These are phyloP conservation scores for Tetrapisispora iriomotensis DNA, from an alignment of 805 yeast genomes.

Conservation along the genomic window DNA sequence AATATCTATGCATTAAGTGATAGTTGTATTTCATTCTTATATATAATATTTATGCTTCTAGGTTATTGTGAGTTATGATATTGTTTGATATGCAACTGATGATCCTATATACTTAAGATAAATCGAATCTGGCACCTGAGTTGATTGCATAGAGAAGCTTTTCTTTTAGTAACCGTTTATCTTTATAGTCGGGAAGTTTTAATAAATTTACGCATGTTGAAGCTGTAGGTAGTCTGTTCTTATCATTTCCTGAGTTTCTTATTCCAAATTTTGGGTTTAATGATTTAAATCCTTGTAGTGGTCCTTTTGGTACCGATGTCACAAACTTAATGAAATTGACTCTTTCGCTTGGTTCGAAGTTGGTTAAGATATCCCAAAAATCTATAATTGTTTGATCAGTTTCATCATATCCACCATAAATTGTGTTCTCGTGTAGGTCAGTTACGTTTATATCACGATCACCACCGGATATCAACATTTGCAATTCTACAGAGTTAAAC, in stretches of 20 bases:
- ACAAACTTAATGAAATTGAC: constrained; percentile 72
- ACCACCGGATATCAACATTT: constrained; percentile 76
- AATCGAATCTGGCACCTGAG: constrained; percentile 80
- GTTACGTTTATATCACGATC: constrained; percentile 55
- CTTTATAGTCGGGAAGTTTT: constrained; percentile 72
- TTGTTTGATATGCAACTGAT: background rate
- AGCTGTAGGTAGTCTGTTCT: constrained; percentile 71
- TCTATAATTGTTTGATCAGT: constrained; percentile 48
- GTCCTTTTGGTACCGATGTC: constrained; percentile 87
- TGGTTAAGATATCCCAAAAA: constrained; percentile 71
- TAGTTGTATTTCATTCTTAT: too few relatives aligned
- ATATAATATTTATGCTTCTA: too few relatives aligned
- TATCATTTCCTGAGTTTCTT: constrained; percentile 48
- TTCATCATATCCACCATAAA: constrained; percentile 52
- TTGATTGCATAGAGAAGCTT: constrained; percentile 73
- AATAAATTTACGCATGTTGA: constrained; percentile 87
- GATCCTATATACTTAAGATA: constrained; percentile 37
- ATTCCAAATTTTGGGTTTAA: constrained; percentile 75
- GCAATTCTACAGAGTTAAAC: constrained; percentile 79
- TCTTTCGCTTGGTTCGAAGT: constrained; percentile 53
- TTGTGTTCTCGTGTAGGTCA: constrained; percentile 57
- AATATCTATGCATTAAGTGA: too few relatives aligned
- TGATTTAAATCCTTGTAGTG: constrained; percentile 73
- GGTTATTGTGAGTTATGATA: too few relatives aligned
- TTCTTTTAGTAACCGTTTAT: constrained; percentile 44